Base-by-base conservation (phyloP, 139 green algal genomes). In the Ulvella scutata region DNA sequence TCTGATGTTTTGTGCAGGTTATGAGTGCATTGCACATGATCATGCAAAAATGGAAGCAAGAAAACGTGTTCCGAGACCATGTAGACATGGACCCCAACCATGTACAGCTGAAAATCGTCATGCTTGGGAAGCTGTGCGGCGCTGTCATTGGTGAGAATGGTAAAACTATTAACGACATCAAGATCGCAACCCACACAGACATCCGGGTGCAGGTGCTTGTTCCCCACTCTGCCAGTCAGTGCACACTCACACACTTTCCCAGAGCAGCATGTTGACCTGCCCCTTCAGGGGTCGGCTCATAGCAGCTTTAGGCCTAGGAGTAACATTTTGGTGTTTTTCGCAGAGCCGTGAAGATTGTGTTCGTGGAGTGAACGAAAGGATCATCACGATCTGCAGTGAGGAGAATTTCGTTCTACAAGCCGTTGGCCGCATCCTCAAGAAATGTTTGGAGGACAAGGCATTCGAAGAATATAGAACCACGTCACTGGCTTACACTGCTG, bases 41-140 rank as follows among this genome's bases (percentile, higher is more conserved):
- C 51, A 67, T 67, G 51, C 51, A 67, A 26, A 67, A 67, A 67
- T 67, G 51, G 51, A 67, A 67, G 51, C 51, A 67, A 67, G 51
- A 67, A 26, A 67, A 67, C 51, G 51, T 67, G 7, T 67, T 67
- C 51, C 51, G 51, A 36, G 51, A 67, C 51, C 51, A 67, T 67
- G n/a, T 26, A 36, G 51, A 67, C 51, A 67, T 67, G 51, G 51
- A 67, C 20, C 51, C 51, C 7, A 67, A n/a, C 4, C 51, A 67
- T 23, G 51, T 67, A 31, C 51, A 67, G 51, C 51, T 67, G 13
- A n/a, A 26, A n/a, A 67, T 67, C 33, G 51, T 67, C 51, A 67
- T 67, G 51, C 20, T 67, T 1, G 51, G 51, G 51, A 67, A 67
- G 17, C 17, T 67, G 17, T 67, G 51, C 51, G 51, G 51, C 7